These are phyloP conservation scores for Cyberlindnera euphorbiae DNA, from an alignment of 805 yeast genomes.

Conservation along the genomic window DNA sequence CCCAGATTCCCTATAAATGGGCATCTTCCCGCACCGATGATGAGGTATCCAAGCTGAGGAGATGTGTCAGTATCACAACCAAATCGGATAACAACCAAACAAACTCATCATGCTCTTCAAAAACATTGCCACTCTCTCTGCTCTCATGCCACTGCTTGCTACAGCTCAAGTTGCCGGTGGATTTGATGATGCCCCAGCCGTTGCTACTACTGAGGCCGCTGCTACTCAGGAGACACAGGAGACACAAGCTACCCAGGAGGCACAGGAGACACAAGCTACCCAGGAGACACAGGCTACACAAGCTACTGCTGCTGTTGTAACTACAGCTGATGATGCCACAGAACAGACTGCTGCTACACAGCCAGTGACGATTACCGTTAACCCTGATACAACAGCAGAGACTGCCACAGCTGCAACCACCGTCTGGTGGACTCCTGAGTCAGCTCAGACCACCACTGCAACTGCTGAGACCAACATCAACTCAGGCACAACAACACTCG, in stretches of 20 bases:
- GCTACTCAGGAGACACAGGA: background rate
- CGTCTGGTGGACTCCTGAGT: too few species aligned
- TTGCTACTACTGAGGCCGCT: constrained; percentile 4
- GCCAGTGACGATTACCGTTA: too few species aligned
- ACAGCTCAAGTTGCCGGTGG: constrained; percentile 14
- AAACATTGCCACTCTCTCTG: constrained; percentile 8
- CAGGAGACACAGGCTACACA: background rate
- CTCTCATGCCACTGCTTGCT: constrained; percentile 8
- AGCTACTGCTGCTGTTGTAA: constrained; percentile 2
- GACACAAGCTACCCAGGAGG: constrained; percentile 1
- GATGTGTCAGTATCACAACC: too few species aligned
- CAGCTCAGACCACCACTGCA: background rate
- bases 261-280: background rate
- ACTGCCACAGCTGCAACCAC: too few species aligned
- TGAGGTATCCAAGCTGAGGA: too few species aligned
- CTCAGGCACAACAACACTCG: too few species aligned
- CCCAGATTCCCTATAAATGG: too few species aligned
- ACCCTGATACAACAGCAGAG: too few species aligned
- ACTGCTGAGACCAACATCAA: too few species aligned
- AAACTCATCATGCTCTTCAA: constrained; percentile 14
- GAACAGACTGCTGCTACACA: constrained; percentile 3
- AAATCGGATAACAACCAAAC: background rate
- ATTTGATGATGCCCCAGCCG: constrained; percentile 10
- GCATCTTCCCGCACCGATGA: too few species aligned
- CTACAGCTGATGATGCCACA: constrained; percentile 1